phyloP scores from a whole-genome alignment of 2,329 filamentous ascomycete genomes.

The Diaporthe humulicola region DNA sequence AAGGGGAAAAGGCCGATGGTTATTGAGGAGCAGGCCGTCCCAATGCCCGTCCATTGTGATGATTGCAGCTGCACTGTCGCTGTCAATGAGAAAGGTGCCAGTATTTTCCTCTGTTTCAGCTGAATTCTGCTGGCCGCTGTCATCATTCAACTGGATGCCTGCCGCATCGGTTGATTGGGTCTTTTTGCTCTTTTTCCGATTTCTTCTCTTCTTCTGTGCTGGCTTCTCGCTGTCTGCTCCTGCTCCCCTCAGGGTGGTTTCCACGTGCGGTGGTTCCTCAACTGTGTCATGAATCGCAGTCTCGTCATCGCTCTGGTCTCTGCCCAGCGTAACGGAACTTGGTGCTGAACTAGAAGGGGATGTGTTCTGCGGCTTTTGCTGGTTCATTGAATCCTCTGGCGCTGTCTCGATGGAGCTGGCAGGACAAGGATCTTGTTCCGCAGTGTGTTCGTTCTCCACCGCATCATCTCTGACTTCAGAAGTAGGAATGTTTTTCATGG shows the following conservation, averaged over 20 bases:
- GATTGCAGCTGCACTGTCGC: neutral
- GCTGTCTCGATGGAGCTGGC: neutral
- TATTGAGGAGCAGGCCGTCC: neutral
- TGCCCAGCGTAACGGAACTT: constrained; percentile 1
- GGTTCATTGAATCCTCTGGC: neutral
- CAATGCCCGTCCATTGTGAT: neutral
- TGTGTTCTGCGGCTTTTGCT: neutral
- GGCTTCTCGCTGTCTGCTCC: constrained; percentile 19
- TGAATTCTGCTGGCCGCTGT: neutral
- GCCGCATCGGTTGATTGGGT: neutral
- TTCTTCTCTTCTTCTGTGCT: constrained; percentile 15
- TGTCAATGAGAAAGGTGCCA: neutral
- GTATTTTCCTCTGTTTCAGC: neutral
- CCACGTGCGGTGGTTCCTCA: neutral
- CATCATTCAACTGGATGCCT: too few species aligned
- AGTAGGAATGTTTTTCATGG: neutral
- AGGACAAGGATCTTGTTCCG: neutral
- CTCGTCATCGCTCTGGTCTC: neutral
- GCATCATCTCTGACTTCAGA: neutral
- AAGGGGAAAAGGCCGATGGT: neutral
- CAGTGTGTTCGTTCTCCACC: neutral
- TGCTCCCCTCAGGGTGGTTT: neutral
- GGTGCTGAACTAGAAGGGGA: constrained; percentile 9
- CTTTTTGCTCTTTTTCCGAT: constrained; percentile 27
- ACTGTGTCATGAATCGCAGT: too few species aligned